These are phyloP conservation scores for Apocynum venetum DNA, from an alignment of 257 asterid genomes.

Conservation along the genomic window DNA sequence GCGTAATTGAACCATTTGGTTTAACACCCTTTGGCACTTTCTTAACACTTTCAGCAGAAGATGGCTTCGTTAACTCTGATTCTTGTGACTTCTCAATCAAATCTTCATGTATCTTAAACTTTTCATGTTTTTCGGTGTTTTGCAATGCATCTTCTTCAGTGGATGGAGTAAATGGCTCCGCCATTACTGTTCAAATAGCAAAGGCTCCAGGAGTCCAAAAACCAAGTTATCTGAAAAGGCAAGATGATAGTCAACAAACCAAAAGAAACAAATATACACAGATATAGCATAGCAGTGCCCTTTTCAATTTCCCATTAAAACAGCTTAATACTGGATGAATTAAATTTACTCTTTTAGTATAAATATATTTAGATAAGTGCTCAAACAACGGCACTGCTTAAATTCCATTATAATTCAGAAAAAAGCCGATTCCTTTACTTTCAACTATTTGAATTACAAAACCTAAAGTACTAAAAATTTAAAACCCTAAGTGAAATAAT, in stretches of 20 bases:
- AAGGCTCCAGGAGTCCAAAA: neutral
- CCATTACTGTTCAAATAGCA: constrained; percentile 26
- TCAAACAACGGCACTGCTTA: neutral
- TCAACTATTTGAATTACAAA: neutral
- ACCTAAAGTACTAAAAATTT: neutral
- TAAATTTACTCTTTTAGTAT: neutral
- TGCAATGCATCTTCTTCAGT: constrained; percentile 39
- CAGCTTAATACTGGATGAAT: neutral
- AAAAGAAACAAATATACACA: neutral
- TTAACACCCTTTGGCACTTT: constrained; percentile 33
- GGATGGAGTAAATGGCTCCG: constrained; percentile 31
- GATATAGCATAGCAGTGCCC: neutral
- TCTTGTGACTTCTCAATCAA: constrained; percentile 17
- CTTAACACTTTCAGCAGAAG: constrained; percentile 38
- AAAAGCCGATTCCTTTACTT: neutral
- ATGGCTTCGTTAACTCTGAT: constrained; percentile 30
- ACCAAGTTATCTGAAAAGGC: neutral
- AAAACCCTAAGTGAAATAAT: neutral
- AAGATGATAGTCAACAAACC: neutral
- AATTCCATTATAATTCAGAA: neutral
- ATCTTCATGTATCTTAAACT: constrained; percentile 20
- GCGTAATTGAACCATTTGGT: constrained; percentile 29
- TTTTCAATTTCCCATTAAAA: neutral
- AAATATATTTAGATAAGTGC: neutral
- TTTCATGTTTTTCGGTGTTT: constrained; percentile 19